Base-by-base conservation (phyloP, 805 yeast genomes). In the Diddensiella transvaalensis region DNA sequence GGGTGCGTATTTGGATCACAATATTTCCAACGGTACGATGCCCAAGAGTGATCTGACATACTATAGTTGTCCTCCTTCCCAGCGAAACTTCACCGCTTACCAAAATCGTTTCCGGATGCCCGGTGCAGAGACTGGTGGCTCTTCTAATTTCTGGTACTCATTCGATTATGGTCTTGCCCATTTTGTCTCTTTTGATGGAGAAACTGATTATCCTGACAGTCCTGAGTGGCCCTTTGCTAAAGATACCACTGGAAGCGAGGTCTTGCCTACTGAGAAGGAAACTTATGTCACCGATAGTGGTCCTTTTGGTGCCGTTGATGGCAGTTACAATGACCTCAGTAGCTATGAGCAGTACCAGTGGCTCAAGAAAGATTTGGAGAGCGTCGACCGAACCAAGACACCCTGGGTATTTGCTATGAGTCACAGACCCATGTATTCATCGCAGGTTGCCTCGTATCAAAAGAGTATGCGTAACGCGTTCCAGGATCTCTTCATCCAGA, bases 111-210 rank as follows among this genome's bases (percentile, higher is more conserved):
- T 56, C 53, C 46, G 55, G 29, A 59, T 59, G 63, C 63, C 63
- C 0, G 48, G 57, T 18, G 48, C 35, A 18, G 60, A 54, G 40
- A 56, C 64, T 19, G 59, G 57, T n/a, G 63, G 62, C 21, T 53
- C 50, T 15, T 49, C 52, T n/a, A 62, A 62, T 44, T 51, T 61
- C 49, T 61, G 65, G 65, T 61, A 61, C 50, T 61, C 65, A 1
- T 61, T 52, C 21, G 65, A 61, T 36, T 59, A 61, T 42, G 65
- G 65, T 17, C 47, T 55, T 45, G 65, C 57, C 6, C 65, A 61
- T 46, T 61, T 59, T 36, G 49, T 61, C 10, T 47, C 50, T 19
- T 39, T 61, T 42, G 52, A 60, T 49, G 57, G 61, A 18, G 65
- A 61, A 49, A 61, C 65, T 3, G 65, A 61, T 42, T 48, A 51